Conservation (phyloP, 2,329 filamentous ascomycete genomes). For the Xylariaceae sp. region DNA sequence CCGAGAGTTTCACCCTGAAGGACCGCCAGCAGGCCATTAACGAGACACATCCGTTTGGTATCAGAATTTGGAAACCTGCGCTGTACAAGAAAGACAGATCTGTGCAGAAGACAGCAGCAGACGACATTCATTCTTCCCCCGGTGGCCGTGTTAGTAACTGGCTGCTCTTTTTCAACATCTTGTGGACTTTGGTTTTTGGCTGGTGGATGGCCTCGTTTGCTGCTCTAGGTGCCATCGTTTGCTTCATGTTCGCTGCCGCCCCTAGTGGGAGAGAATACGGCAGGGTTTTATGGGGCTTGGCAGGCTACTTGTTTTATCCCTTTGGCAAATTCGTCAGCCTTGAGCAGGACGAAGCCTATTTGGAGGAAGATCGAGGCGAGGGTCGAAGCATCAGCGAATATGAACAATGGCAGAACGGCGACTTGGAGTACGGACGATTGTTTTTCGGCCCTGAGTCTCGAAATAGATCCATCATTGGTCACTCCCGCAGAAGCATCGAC, state of each 20-base stretch:
- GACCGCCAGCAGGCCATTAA: conserved; percentile 98
- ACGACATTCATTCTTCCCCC: conserved; percentile 92
- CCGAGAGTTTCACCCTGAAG: conserved; percentile 96
- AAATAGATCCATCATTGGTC: conserved; percentile 76
- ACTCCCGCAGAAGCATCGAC: conserved; percentile 83
- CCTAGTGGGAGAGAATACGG: conserved; percentile 84
- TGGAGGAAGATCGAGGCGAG: conserved; percentile 91
- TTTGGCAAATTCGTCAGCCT: conserved; percentile 95
- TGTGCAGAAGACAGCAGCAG: conserved; percentile 92
- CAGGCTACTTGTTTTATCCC: conserved; percentile 87
- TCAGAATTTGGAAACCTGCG: conserved; percentile 97
- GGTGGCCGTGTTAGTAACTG: conserved; percentile 81
- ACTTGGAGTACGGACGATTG: conserved; percentile 88
- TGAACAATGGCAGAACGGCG: conserved; percentile 97
- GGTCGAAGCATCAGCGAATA: conserved; percentile 97
- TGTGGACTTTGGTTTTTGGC: conserved; percentile 89
- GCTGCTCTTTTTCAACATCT: conserved; percentile 80
- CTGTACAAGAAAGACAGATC: conserved; percentile 97
- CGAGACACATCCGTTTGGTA: conserved; percentile 97
- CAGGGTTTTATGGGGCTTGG: conserved; percentile 75
- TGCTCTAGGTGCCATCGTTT: conserved; percentile 69
- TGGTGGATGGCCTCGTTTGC: conserved; percentile 90
- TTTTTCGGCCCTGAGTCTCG: conserved; percentile 81
- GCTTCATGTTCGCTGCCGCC: conserved; percentile 73
- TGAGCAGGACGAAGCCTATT: conserved; percentile 88